These are phyloP conservation scores for Penicillium longicatenatum DNA, from an alignment of 495 filamentous ascomycete species.

Conservation along the genomic window DNA sequence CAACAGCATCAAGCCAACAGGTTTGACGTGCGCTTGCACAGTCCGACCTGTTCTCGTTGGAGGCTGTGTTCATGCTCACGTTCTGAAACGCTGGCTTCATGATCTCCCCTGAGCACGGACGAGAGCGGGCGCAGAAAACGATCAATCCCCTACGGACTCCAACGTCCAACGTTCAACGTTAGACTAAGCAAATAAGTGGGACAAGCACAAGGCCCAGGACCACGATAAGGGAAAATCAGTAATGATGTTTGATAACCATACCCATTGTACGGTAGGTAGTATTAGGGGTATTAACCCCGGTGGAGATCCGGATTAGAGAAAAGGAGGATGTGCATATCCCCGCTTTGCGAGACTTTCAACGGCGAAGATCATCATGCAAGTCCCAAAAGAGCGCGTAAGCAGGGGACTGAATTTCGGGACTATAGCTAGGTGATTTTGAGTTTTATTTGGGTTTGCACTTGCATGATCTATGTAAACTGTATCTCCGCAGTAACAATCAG, in stretches of 20 bases:
- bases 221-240: no score
- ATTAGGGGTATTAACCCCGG: neutral
- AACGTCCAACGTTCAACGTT: neutral
- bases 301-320: neutral
- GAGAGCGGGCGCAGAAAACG: neutral
- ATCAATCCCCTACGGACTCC: neutral
- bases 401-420: neutral
- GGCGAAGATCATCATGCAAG: conserved; percentile 18
- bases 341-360: conserved; percentile 14
- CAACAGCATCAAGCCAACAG: neutral
- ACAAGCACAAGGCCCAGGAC: neutral
- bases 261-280: neutral
- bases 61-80: neutral
- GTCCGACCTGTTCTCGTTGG: neutral
- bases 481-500: neutral
- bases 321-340: neutral
- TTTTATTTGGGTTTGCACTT: neutral
- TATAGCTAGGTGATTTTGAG: neutral
- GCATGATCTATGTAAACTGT: neutral
- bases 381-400: neutral
- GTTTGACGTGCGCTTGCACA: neutral
- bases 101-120: neutral
- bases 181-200: neutral
- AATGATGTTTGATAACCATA: no score
- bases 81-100: neutral